Evolutionary conservation across 2,329 filamentous ascomycete genomes (phyloP).

Genomic region (Aureobasidium namibiae): DNA sequence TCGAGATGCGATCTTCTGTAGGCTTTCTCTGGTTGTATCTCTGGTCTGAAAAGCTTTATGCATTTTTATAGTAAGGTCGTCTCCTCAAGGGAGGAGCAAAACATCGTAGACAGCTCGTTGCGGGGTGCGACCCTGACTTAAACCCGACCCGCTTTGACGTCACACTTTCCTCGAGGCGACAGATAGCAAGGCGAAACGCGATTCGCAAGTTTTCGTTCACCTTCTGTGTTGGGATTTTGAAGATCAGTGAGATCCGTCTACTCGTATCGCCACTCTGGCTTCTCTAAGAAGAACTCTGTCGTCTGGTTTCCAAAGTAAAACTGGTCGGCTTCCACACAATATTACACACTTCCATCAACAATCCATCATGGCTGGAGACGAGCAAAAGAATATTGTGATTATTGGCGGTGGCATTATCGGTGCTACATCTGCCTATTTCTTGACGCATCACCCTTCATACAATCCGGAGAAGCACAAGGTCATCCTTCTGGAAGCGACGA

Average conservation of each 20-base stretch:
- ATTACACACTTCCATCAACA: neutral
- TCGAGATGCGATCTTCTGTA: too few relatives aligned
- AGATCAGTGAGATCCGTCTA: neutral
- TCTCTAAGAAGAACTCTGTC: neutral
- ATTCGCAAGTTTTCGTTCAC: conserved; percentile 8
- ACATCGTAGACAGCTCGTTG: neutral
- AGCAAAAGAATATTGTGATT: conserved; percentile 27
- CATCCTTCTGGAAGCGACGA: conserved; percentile 76
- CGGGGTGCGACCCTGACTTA: neutral
- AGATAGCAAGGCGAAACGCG: neutral
- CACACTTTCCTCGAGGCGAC: neutral
- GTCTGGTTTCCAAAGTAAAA: neutral
- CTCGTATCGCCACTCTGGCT: conserved; percentile 9
- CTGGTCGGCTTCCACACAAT: neutral
- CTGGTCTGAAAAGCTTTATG: too few relatives aligned
- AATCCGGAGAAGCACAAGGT: conserved; percentile 66
- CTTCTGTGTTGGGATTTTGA: conserved; percentile 6
- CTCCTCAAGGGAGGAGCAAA: too few relatives aligned
- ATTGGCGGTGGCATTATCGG: conserved; percentile 85
- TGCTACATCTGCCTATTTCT: conserved; percentile 80
- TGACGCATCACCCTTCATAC: conserved; percentile 78
- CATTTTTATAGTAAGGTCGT: too few relatives aligned
- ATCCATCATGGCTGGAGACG: conserved; percentile 22
- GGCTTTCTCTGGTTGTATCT: too few relatives aligned
- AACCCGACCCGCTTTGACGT: neutral